Percentiles rank a stretch among this genome's conserved stretches.
Evolutionary conservation across 352 stramenopile species (phyloP).

Genomic region (Pythium coloratum): DNA sequence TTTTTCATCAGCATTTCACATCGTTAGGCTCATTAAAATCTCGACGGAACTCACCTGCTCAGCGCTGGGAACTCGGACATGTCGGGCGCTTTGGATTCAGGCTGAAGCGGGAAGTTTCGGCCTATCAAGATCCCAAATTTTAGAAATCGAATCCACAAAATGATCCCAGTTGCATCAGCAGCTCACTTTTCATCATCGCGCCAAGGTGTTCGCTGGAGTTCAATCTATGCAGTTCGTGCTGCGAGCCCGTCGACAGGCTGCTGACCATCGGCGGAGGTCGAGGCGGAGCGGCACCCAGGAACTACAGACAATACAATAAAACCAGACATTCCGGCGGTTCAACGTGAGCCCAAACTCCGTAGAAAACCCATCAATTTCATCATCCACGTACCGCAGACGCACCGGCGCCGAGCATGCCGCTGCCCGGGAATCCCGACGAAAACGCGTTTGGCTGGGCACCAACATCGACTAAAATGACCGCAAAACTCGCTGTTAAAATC

Average conservation of each 20-base stretch:
- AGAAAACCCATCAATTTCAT: not conserved
- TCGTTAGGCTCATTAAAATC: too few relatives aligned
- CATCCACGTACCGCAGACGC: conserved; percentile 42
- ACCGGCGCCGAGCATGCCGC: conserved; percentile 39
- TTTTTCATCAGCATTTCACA: not conserved
- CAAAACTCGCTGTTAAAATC: not conserved
- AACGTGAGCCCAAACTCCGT: not conserved
- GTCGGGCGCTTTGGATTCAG: conserved; percentile 73
- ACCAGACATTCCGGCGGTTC: not conserved
- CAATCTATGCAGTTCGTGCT: conserved; percentile 63
- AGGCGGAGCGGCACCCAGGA: conserved; percentile 46
- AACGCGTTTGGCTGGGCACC: conserved; percentile 16
- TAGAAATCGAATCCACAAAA: too few relatives aligned
- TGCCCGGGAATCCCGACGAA: conserved; percentile 49
- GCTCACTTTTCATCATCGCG: conserved; percentile 35
- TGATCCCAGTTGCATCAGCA: not conserved
- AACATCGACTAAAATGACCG: not conserved
- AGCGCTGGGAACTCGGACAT: conserved; percentile 86
- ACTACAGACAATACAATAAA: conserved; percentile 31
- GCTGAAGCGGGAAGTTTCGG: conserved; percentile 46
- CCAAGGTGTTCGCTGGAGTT: conserved; percentile 43
- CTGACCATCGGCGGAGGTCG: conserved; percentile 28
- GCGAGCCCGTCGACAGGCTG: conserved; percentile 28
- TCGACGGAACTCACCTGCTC: conserved; percentile 6
- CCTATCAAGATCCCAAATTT: conserved; percentile 28